Percentiles rank a stretch among this genome's conserved stretches.
These are phyloP conservation scores for Colletotrichum echinochloae DNA, from an alignment of 2,329 filamentous ascomycete species.

Conservation along the genomic window DNA sequence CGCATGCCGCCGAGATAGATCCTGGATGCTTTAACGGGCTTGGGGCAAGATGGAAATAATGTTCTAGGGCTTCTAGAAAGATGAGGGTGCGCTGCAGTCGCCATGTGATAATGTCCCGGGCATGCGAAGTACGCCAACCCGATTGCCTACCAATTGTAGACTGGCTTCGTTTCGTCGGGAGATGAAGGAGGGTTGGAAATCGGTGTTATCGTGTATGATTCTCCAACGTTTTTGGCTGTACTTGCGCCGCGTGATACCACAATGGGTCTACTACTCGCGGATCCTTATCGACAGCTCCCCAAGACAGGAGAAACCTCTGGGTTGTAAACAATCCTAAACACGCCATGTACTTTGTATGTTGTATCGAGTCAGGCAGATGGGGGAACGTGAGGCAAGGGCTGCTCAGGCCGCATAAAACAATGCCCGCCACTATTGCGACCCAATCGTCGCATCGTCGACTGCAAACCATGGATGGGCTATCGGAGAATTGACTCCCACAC, in stretches of 20 bases:
- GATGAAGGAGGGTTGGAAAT: slow-evolving; percentile 35
- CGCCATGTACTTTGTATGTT: slow-evolving; percentile 25
- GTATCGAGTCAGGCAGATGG: slow-evolving; percentile 33
- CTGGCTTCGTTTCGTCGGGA: slow-evolving; percentile 39
- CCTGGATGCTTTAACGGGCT: slow-evolving; percentile 10
- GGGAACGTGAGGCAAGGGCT: slow-evolving; percentile 21
- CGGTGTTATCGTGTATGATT: slow-evolving; percentile 22
- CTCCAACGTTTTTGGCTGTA: slow-evolving; percentile 26
- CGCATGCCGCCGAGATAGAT: slow-evolving; percentile 1
- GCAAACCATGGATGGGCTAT: slow-evolving; percentile 24
- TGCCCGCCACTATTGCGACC: slow-evolving; percentile 23
- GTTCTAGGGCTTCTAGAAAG: slow-evolving; percentile 38
- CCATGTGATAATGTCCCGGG: slow-evolving; percentile 6
- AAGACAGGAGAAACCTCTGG: slow-evolving; percentile 11
- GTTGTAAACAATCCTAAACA: neutral
- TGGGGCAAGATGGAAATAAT: slow-evolving; percentile 20
- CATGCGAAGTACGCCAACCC: slow-evolving; percentile 24
- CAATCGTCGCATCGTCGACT: slow-evolving; percentile 24
- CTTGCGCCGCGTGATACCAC: slow-evolving; percentile 28
- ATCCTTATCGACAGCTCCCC: slow-evolving; percentile 32
- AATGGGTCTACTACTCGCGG: slow-evolving; percentile 23
- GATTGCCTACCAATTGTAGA: slow-evolving; percentile 37
- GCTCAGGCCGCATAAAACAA: slow-evolving; percentile 27
- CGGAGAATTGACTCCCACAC: slow-evolving; percentile 1
- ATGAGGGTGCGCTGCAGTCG: neutral